These are phyloP conservation scores for Scheffersomyces spartinae DNA, from an alignment of 805 yeast species.

Conservation along the genomic window DNA sequence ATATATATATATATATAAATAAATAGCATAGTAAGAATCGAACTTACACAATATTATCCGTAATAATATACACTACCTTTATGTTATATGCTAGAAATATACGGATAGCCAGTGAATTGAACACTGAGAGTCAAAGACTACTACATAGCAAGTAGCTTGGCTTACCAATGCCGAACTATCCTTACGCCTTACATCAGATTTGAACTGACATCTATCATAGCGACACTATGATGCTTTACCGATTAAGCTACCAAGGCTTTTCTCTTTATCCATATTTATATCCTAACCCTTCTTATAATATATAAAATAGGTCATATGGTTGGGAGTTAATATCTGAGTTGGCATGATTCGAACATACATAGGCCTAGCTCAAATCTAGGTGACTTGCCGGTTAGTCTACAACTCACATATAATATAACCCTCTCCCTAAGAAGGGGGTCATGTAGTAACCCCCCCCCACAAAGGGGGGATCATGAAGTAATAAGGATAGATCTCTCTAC, in stretches of 20 bases:
- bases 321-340: conserved; percentile 1
- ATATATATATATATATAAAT: conserved; percentile 5
- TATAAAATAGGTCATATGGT: conserved; percentile 1
- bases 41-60: conserved; percentile 2
- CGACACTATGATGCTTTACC: too few relatives aligned
- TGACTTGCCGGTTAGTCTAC: too few relatives aligned
- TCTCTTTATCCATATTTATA: conserved; percentile 1
- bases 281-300: conserved; percentile 2
- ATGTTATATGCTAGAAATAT: not conserved
- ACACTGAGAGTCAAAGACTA: conserved; percentile 2
- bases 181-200: too few relatives aligned
- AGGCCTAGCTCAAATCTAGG: too few relatives aligned
- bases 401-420: too few relatives aligned
- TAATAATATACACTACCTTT: conserved; percentile 2
- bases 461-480: too few relatives aligned
- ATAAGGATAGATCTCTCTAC: too few relatives aligned
- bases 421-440: too few relatives aligned
- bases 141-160: conserved; percentile 3
- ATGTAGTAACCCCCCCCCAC: too few relatives aligned
- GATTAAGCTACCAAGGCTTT: too few relatives aligned
- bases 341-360: too few relatives aligned
- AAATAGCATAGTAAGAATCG: conserved; percentile 4
- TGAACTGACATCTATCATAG: too few relatives aligned
- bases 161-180: conserved; percentile 3
- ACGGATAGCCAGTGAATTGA: conserved; percentile 3